Percentiles rank a stretch among this genome's conserved stretches.
Evolutionary conservation across 2,329 filamentous ascomycete species (phyloP).

Genomic region (Microsporum canis): DNA sequence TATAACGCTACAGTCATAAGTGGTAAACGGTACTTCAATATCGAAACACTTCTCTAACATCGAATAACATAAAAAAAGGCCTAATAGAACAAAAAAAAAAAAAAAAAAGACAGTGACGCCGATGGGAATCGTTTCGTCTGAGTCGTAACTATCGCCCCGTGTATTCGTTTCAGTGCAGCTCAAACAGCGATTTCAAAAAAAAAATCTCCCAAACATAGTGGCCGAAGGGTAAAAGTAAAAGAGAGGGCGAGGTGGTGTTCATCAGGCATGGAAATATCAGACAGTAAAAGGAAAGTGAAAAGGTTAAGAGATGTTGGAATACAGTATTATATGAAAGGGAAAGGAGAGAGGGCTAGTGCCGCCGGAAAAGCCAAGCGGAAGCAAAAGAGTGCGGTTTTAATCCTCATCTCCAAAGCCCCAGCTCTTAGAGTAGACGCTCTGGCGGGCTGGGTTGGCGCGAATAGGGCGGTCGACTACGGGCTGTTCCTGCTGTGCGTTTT

Average conservation of each 20-base stretch:
- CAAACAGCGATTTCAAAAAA: constrained; percentile 2
- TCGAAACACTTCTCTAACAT: constrained; percentile 2
- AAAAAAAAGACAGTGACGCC: not conserved
- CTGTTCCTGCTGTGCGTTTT: constrained; percentile 23
- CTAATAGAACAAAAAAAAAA: not conserved
- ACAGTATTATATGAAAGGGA: not conserved
- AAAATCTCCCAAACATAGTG: constrained; percentile 1
- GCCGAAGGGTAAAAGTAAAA: not conserved
- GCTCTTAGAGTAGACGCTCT: constrained; percentile 25
- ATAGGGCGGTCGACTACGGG: constrained; percentile 17
- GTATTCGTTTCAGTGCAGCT: constrained; percentile 1
- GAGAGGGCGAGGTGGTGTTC: not conserved
- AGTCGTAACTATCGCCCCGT: constrained; percentile 3
- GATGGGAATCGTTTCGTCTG: constrained; percentile 1
- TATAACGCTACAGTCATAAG: not conserved
- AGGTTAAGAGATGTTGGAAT: not conserved
- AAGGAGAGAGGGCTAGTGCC: not conserved
- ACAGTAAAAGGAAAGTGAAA: not conserved
- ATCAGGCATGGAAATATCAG: not conserved
- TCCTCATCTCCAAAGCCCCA: constrained; percentile 37
- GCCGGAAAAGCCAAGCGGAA: not conserved
- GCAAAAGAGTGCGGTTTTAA: not conserved
- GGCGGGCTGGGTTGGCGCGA: constrained; percentile 18
- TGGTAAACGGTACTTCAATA: not conserved
- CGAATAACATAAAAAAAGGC: not conserved